Evolutionary conservation across 2,329 filamentous ascomycete species (phyloP), one percentile per base, ranked within the genome.

Genomic region (Elsinoe arachidis): DNA sequence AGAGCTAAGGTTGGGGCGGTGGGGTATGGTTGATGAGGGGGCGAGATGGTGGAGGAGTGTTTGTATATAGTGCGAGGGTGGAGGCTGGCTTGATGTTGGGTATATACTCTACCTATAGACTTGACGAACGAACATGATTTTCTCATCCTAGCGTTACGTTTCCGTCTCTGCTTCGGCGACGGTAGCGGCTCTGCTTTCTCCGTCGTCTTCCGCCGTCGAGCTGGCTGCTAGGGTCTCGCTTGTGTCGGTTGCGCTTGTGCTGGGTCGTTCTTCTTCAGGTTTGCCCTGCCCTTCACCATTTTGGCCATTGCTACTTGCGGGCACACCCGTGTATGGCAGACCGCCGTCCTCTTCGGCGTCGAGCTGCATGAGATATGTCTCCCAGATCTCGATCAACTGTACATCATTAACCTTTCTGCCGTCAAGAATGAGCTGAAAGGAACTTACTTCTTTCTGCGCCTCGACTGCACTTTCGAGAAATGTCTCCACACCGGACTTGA

Each of bases 401-500:
- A 19, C 5, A 54, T 35, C 17, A 19, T 44, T 17, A 46, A 19
- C 17, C 26, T 5, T 2, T 12, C 3, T 15, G 7, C 26, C 26
- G 30, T 9, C 17, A 85, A 84, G 62, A 83, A 72, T 79, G 33
- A 21, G 44, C 47, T n/a, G 47, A 47, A 55, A 17, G 10, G 41
- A 19, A 73, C 82, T 72, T 70, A 93, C 92, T 85, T 99, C 93
- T 74, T 99, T 99, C 76, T 99, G 93, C 57, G 92, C 93, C 74
- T 99, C 93, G 3, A 99, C 90, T 2, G 93, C 90, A 67, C 93
- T 91, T 76, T 99, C 93, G 65, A 99, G 73, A 73, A 96, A 99
- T 1, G 93, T 99, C 76, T 99, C 93, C 1, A 99, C 91, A 0
- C 91, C 92, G 61, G 88, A 93, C 78, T 99, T 99, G 73, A 99